Evolutionary conservation across 805 yeast species (phyloP), one percentile per base, ranked within the genome.

Genomic region (Kluyveromyces lactis): DNA sequence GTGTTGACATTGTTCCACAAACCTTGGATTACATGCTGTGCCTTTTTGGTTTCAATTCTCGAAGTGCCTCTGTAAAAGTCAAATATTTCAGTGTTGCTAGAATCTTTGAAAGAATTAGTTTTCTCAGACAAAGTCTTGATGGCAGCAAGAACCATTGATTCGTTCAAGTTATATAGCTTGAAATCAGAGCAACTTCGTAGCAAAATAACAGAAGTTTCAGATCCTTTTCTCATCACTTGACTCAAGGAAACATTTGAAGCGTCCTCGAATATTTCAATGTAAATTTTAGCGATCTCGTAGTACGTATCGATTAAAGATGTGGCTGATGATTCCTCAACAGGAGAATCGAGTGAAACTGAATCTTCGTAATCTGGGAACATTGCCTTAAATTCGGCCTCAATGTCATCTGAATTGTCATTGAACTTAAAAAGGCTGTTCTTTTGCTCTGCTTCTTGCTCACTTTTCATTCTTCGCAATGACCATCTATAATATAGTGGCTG

Each of bases 361-460:
- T 81, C 84, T 36, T 84, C 95, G 46, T 76, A 86, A 55, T 86
- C 95, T 0, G 97, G 97, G 71, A 90, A 90, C 63, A 89, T 56
- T n/a, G 53, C 54, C 50, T 65, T 73, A 63, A 89, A 86, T 40
- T 89, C 97, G n/a, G 72, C 77, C 46, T 86, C 96, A 3, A 74
- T 73, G 41, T 83, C 86, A 13, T 69, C 71, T 2, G 75, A 73
- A 2, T 76, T 73, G 45, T 80, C 86, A 19, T 70, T 62, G 51
- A 72, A 81, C 53, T 72, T 81, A 63, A 75, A 89, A 28, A 86
- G 65, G 13, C 81, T 77, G 1, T 76, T 73, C 31, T 76, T 73
- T 38, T 72, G 72, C 2, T 75, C 72, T 13, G 69, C 77, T 30
- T 72, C 73, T 48, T 84, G 80, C 47, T 83, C 86, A 36, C 71